Base-by-base conservation (phyloP, 73 alveolate genomes). In the Tetrahymena borealis region DNA sequence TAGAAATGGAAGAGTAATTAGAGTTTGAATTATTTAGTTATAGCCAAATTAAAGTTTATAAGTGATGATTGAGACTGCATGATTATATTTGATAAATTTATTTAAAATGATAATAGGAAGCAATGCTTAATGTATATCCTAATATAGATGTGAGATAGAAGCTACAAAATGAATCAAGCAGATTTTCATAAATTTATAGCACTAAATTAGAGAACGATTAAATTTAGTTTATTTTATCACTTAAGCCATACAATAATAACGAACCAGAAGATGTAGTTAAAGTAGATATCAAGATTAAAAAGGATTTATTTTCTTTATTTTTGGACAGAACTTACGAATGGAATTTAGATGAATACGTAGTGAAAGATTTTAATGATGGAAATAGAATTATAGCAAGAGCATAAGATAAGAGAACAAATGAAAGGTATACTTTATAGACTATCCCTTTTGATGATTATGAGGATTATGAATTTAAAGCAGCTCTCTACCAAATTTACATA, bases 401-500 rank as follows among this genome's bases (percentile, higher is more conserved):
- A 9, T 78, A 36, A 15, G 95, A 93, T 41, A 93, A 85, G 7
- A 93, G 91, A 31, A 93, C 95, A 79, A 92, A 92, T 39, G 78
- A 79, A 15, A 93, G 78, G 79, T 93, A 28, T 90, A 85, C 95
- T 33, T 41, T 93, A n/a, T 39, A 92, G 60, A 92, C 91, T 10
- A 93, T 93, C 20, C 90, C 90, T 40, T 93, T 79, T 39, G 91
- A 93, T 20, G 95, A 93, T 90, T 93, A 93, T 32, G 95, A 93
- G 20, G 95, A 93, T 77, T 93, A 93, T 85, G 91, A 93, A 31
- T 93, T 93, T 41, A 93, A 93, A 90, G 90, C 90, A 39, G 95
- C 95, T 3, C 39, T 93, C 15, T 93, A 93, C 32, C 78, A 93
- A 93, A 93, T 93, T 12, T 93, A 93, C 35, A 85, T 93, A 3